Base-by-base conservation (phyloP, 305 asterid genomes). In the Withania somnifera region DNA sequence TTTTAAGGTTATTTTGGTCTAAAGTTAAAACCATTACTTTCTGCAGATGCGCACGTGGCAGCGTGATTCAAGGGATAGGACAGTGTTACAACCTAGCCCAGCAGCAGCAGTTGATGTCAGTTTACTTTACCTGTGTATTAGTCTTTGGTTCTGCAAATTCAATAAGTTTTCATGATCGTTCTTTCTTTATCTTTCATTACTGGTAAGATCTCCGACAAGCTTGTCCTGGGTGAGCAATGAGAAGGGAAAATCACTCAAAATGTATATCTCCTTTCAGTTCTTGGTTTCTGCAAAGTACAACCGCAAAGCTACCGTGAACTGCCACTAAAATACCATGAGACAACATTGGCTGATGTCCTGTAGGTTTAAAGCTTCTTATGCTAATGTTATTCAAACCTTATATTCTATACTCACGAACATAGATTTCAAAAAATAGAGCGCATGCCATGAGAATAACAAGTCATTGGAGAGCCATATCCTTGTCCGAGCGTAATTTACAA, bases 51-150 rank as follows among this genome's bases (percentile, higher is more conserved):
- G 97, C 83, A 96, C 94, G 98, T 93, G 94, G 90, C 99, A 96
- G 89, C 91, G 93, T 56, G 97, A 93, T 86, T 90, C 99, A 73
- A 89, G 92, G 90, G 97, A 94, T 84, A 89, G 97, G 92, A 94
- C 99, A 84, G 89, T 92, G 64, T 85, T 96, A 91, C 99, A 96
- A 84, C 97, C 99, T 81, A 90, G 87, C 81, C 98, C 97, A 17
- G 99, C 97, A 22, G 99, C 99, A 51, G 98, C 97, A 77, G 90
- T 96, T 84, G 99, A 96, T 90, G 99, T 95, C 52, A 85, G 97
- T 89, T 84, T 75, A 24, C 87, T 22, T 78, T 69, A 85, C 58
- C 77, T 63, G 19, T 56, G 15, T 67, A 57, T 77, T 77, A 69
- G 63, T 64, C 64, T 64, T 57, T 20, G 53, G 58, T 80, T 64